Evolutionary conservation across 495 filamentous ascomycete genomes (phyloP).

Genomic region (Paragyromitra xinjiangensis): DNA sequence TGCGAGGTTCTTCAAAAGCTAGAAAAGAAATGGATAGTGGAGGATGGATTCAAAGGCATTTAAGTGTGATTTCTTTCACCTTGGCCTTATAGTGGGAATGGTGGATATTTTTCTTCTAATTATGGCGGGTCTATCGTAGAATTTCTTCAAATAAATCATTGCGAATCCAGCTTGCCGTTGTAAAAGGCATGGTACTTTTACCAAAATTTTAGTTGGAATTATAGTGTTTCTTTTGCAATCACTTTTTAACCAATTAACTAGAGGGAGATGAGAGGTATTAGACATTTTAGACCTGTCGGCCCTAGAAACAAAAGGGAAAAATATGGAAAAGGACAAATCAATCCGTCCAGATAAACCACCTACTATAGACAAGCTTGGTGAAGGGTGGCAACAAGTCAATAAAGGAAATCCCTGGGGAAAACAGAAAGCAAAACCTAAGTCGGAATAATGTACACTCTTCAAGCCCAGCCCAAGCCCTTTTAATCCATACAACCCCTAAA

Average conservation of each 20-base stretch:
- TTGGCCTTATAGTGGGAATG: background rate
- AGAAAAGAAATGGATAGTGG: constrained; percentile 79
- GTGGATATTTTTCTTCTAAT: constrained; percentile 1
- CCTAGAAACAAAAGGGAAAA: constrained; percentile 2
- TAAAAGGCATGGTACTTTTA: background rate
- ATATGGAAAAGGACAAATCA: background rate
- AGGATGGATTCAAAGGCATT: constrained; percentile 84
- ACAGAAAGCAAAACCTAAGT: constrained; percentile 26
- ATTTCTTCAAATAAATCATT: background rate
- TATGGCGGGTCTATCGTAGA: background rate
- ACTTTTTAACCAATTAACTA: constrained; percentile 29
- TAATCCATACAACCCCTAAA: constrained; percentile 38
- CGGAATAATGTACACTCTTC: constrained; percentile 51
- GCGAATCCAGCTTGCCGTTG: background rate
- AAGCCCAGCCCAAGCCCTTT: constrained; percentile 26
- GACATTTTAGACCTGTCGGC: constrained; percentile 16
- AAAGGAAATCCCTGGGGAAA: constrained; percentile 21
- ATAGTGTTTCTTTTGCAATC: constrained; percentile 16
- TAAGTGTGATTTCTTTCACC: constrained; percentile 5
- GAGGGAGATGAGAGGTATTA: constrained; percentile 25
- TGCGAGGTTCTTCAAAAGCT: constrained; percentile 77
- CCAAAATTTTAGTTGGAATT: background rate
- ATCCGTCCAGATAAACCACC: constrained; percentile 19
- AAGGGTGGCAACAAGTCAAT: constrained; percentile 36
- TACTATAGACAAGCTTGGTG: background rate